Conservation (phyloP, 352 stramenopile species). For the Elongisporangium undulatum region DNA sequence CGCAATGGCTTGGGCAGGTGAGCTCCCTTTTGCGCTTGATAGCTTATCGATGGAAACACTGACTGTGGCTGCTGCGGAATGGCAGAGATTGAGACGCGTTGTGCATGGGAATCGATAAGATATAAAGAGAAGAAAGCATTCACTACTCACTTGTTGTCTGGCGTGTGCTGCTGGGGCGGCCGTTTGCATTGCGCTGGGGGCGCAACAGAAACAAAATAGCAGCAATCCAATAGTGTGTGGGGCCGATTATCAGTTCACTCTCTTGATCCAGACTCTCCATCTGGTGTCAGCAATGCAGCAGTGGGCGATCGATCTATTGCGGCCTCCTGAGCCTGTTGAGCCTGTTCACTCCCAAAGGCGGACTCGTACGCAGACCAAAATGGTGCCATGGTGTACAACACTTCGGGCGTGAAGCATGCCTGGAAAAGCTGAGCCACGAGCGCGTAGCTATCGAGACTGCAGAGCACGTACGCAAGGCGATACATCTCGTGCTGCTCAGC, state of each 20-base stretch:
- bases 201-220: neutral
- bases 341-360: constrained; percentile 31
- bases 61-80: neutral
- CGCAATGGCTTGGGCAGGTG: neutral
- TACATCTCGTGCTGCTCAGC: constrained; percentile 40
- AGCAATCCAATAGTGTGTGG: neutral
- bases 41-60: neutral
- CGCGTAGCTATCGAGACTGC: constrained; percentile 35
- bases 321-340: constrained; percentile 11
- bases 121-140: neutral
- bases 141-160: neutral
- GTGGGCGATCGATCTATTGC: neutral
- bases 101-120: neutral
- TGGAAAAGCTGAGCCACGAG: constrained; percentile 34
- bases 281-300: too few species aligned
- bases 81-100: neutral
- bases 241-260: too few species aligned
- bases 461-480: constrained; percentile 41
- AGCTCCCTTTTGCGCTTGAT: too few species aligned
- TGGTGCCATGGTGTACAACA: constrained; percentile 10
- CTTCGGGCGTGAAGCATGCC: constrained; percentile 17
- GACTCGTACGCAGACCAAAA: constrained; percentile 58
- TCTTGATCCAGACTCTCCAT: too few species aligned
- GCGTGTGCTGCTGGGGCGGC: neutral
- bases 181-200: neutral